Base-by-base conservation (phyloP, 192 early-diverging fungal genomes). In the Dimargaris xerosporica region DNA sequence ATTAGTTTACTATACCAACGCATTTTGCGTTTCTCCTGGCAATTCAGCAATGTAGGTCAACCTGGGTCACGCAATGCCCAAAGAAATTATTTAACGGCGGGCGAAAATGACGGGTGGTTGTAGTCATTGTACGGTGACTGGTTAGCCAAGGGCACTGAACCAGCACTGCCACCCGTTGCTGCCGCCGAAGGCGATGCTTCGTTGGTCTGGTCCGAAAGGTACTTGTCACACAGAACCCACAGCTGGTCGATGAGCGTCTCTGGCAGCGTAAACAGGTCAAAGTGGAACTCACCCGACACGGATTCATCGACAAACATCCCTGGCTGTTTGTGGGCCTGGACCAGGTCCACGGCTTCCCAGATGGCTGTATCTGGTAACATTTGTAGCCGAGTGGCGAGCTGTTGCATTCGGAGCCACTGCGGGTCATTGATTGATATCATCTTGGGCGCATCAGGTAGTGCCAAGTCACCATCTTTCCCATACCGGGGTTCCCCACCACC, bases 201-300 rank as follows among this genome's bases (percentile, higher is more conserved):
- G 34, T 39, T 39, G 34, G 34, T 39, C 7, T 39, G 34, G 34
- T 39, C 34, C 34, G 7, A 39, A 39, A 39, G 34, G 34, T 39
- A 39, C 7, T 39, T 39, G 34, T 39, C 34, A 7, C 34, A 39
- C 34, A 39, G 34, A 7, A 39, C 34, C 54, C 54, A 56, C 28
- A 56, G 29, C 16, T 34, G 29, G 2, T 56, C 54, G 15, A 56
- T 17, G 23, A 34, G 28, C 28, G 5, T 29, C 6, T 56, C 54
- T 4, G 29, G 15, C 34, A 56, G 54, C 3, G 54, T 56, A 34
- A 56, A 56, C 28, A 56, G 34, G 34, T 56, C 54, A 56, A 56
- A 56, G 54, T 56, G 54, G 29, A 56, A 56, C 6, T 56, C 54
- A 2, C 30, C 54, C 10, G 28, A 26, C 7, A 56, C 25, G 1